phyloP scores from a whole-genome alignment of 2,329 filamentous ascomycete genomes.

The Sclerotiophoma versabilis region DNA sequence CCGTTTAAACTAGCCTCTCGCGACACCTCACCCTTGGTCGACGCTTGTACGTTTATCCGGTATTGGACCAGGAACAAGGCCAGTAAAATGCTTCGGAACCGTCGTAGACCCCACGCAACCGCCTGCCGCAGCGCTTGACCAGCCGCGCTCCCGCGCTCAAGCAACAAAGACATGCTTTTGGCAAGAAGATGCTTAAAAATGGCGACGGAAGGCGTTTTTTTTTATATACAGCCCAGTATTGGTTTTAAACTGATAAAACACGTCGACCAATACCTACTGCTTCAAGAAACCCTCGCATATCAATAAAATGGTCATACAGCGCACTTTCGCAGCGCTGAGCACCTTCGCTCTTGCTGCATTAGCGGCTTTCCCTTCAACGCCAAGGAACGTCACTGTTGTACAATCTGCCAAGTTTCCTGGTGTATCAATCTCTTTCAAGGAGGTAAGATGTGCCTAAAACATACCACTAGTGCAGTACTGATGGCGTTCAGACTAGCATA shows the following conservation, averaged over 20 bases:
- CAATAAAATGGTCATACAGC: background rate
- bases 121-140: background rate
- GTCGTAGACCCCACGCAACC: background rate
- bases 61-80: background rate
- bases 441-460: constrained; percentile 6
- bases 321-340: background rate
- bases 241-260: background rate
- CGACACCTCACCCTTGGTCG: background rate
- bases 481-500: constrained; percentile 38
- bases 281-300: too few species aligned
- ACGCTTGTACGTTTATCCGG: background rate
- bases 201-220: constrained; percentile 1
- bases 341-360: background rate
- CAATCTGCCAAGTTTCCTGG: constrained; percentile 16
- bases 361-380: background rate
- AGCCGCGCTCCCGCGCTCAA: background rate
- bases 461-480: background rate
- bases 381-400: background rate
- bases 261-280: background rate
- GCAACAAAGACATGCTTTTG: background rate
- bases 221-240: background rate
- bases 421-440: constrained; percentile 22
- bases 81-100: background rate
- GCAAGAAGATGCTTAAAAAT: background rate
- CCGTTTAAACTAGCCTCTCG: background rate